Base-by-base conservation (phyloP, 2,329 filamentous ascomycete genomes). In the Biscogniauxia mediterranea region DNA sequence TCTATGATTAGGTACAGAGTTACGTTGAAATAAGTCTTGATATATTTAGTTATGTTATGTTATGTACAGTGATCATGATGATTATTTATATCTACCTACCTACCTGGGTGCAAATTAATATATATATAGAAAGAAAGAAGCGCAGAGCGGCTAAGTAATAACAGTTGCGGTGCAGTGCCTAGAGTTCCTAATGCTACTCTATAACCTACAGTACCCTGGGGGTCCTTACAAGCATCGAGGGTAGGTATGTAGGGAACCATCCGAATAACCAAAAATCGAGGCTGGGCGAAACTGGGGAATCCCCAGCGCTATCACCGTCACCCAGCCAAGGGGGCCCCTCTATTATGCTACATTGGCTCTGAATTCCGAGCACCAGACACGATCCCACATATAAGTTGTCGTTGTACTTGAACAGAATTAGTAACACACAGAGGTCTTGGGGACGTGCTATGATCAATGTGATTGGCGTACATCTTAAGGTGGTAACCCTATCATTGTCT, bases 401-500 rank as follows among this genome's bases (percentile, higher is more conserved):
- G 17, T n/a, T 46, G 38, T 46, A 46, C 38, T 46, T 46, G 6
- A 3, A 46, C 15, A n/a, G 15, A 46, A 46, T 46, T 46, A 46
- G 38, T 46, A 46, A 46, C 38, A 46, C 38, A 46, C 38, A 46
- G 15, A 46, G 17, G 38, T 46, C 38, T 46, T 46, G 15, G 15
- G 38, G 38, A 46, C 38, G 38, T 46, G 38, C 38, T 46, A 5
- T n/a, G 38, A n/a, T n/a, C 38, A 46, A 46, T 46, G 15, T 46
- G 38, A 46, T 46, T 46, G 15, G 38, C 38, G 38, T 46, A n/a
- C 15, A 46, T n/a, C 15, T 46, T 46, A 54, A 38, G 50, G 20
- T 28, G 38, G 58, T 56, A n/a, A 60, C 54, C 21, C 46, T 49
- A 50, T 25, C 32, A 54, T 54, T 60, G 54, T 57, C 58, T 60